Evolutionary conservation across 805 yeast species (phyloP).

Genomic region (Ogataea sp.): DNA sequence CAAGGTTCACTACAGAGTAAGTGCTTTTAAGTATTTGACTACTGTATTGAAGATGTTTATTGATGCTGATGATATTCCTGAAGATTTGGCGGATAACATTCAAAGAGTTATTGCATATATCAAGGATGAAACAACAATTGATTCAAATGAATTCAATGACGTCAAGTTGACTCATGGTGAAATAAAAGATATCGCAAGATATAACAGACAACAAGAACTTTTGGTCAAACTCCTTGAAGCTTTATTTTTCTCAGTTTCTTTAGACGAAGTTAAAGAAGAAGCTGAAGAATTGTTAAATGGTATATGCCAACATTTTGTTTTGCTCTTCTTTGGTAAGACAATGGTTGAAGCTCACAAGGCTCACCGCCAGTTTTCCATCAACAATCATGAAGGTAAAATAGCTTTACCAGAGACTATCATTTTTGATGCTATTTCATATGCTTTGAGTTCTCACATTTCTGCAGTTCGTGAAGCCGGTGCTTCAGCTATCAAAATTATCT

Average conservation of each 20-base stretch:
- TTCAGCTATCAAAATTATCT: constrained; percentile 54
- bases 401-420: constrained; percentile 62
- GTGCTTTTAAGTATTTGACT: constrained; percentile 69
- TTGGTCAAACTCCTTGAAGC: constrained; percentile 59
- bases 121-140: constrained; percentile 22
- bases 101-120: constrained; percentile 40
- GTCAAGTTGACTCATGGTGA: constrained; percentile 28
- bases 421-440: constrained; percentile 67
- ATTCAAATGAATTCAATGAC: constrained; percentile 8
- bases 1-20: constrained; percentile 59
- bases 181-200: constrained; percentile 38
- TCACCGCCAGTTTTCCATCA: constrained; percentile 63
- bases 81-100: constrained; percentile 34
- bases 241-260: constrained; percentile 66
- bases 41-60: constrained; percentile 62
- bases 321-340: constrained; percentile 69
- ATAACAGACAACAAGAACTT: constrained; percentile 57
- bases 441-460: constrained; percentile 68
- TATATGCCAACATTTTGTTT: constrained; percentile 69
- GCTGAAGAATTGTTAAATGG: constrained; percentile 56
- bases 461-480: constrained; percentile 68
- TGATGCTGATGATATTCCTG: constrained; percentile 43
- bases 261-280: constrained; percentile 63
- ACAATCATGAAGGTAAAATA: constrained; percentile 72
- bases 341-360: constrained; percentile 60